Evolutionary conservation across 2,329 filamentous ascomycete species (phyloP).

Genomic region (Harringtonia lauricola): DNA sequence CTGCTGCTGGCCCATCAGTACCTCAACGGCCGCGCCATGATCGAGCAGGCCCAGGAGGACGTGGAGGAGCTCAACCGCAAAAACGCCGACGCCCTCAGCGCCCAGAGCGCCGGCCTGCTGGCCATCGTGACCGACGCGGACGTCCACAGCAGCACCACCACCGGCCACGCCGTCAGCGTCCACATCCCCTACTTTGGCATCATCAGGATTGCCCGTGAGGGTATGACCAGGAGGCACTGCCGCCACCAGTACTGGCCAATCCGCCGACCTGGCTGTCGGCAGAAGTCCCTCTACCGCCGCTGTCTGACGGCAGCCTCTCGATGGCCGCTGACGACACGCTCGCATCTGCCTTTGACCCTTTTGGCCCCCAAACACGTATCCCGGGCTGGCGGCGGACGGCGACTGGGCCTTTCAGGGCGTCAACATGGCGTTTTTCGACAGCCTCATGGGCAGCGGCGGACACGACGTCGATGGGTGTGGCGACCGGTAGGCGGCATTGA

Average conservation of each 20-base stretch:
- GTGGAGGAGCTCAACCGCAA: conserved; percentile 17
- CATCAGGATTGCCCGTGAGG: conserved; percentile 19
- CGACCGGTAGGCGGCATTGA: no score
- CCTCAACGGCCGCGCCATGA: conserved; percentile 25
- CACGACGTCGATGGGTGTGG: no score
- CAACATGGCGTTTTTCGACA: background rate
- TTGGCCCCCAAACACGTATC: background rate
- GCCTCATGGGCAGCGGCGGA: background rate
- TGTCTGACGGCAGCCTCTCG: no score
- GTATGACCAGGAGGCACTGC: background rate
- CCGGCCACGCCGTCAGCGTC: conserved; percentile 16
- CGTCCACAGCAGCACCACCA: conserved; percentile 4
- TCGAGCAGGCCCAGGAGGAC: conserved; percentile 23
- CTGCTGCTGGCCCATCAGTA: conserved; percentile 29
- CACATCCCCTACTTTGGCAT: conserved; percentile 30
- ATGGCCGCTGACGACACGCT: no score
- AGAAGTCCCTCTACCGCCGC: no score
- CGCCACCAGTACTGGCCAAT: no score
- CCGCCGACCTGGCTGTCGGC: no score
- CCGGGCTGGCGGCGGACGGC: background rate
- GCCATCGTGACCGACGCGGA: no score
- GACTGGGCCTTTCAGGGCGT: background rate
- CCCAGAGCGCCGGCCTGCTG: conserved; percentile 21
- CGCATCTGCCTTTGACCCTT: background rate
- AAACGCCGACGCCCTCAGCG: conserved; percentile 15